Conservation (phyloP, 768 basidiomycete species). For the Collybiopsis confluens region DNA sequence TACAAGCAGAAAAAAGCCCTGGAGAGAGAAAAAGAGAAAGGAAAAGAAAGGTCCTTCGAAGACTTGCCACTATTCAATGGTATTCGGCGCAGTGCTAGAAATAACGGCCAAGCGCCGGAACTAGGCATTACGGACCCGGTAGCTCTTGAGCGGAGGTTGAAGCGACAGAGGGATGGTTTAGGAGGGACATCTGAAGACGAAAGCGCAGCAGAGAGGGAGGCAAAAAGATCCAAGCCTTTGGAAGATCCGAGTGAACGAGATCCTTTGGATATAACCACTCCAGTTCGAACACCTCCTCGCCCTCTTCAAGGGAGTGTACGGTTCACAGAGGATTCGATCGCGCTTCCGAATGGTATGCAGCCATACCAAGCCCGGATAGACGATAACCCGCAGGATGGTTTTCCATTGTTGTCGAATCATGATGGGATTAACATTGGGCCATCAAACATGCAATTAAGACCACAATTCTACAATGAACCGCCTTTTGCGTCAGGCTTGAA, state of each 20-base stretch:
- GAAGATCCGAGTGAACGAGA: slow-evolving; percentile 51
- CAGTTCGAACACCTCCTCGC: slow-evolving; percentile 22
- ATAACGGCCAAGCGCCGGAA: slow-evolving; percentile 71
- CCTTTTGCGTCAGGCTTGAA: background rate
- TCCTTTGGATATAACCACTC: slow-evolving; percentile 41
- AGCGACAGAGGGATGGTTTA: slow-evolving; percentile 57
- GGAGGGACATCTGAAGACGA: slow-evolving; percentile 47
- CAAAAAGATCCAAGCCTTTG: slow-evolving; percentile 53
- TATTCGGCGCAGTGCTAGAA: slow-evolving; percentile 67
- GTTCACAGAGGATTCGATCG: slow-evolving; percentile 35
- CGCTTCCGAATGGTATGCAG: too few species aligned
- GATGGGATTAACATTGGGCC: too few species aligned
- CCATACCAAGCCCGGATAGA: too few species aligned
- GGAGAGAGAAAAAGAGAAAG: slow-evolving; percentile 47
- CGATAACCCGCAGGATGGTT: too few species aligned
- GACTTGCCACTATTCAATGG: slow-evolving; percentile 30
- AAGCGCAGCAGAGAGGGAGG: slow-evolving; percentile 48
- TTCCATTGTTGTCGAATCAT: too few species aligned
- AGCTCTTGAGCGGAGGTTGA: slow-evolving; percentile 69
- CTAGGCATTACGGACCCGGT: slow-evolving; percentile 70
- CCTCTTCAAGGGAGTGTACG: slow-evolving; percentile 35
- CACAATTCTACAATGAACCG: background rate
- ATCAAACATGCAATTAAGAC: background rate
- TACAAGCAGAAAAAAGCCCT: slow-evolving; percentile 56
- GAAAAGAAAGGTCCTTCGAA: slow-evolving; percentile 39